Conservation (phyloP, 805 yeast genomes). For the Candida caryicola region DNA sequence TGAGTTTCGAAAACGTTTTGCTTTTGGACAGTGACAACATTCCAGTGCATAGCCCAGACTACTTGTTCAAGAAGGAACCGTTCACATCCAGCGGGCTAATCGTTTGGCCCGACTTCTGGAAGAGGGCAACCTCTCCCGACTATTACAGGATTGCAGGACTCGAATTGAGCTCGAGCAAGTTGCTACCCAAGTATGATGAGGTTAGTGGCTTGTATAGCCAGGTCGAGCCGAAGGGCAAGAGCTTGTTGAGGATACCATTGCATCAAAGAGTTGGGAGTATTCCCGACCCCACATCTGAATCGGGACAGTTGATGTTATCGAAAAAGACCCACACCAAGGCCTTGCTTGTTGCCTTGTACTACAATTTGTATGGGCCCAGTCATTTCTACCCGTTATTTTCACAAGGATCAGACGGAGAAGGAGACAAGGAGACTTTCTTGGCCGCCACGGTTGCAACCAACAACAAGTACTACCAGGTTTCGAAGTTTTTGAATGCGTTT, state of each 20-base stretch:
- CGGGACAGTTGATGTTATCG: conserved; percentile 42
- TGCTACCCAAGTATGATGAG: conserved; percentile 35
- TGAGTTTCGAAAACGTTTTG: conserved; percentile 65
- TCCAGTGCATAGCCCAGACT: conserved; percentile 64
- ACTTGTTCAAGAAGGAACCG: conserved; percentile 54
- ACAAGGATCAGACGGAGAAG: conserved; percentile 62
- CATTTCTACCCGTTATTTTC: conserved; percentile 43
- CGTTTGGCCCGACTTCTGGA: conserved; percentile 89
- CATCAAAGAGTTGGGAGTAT: conserved; percentile 31
- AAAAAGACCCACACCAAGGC: conserved; percentile 38
- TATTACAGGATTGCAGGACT: conserved; percentile 69
- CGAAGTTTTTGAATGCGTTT: conserved; percentile 49
- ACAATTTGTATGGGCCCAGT: conserved; percentile 41
- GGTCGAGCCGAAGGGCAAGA: background rate
- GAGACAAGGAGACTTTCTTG: conserved; percentile 75
- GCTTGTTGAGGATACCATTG: conserved; percentile 18
- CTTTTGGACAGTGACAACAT: conserved; percentile 75
- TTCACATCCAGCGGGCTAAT: conserved; percentile 54
- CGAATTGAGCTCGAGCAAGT: conserved; percentile 22
- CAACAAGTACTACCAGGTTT: conserved; percentile 53
- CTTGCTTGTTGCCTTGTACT: conserved; percentile 38
- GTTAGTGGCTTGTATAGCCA: conserved; percentile 19
- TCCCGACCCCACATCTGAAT: conserved; percentile 31
- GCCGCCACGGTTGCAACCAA: conserved; percentile 60
- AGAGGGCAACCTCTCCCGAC: conserved; percentile 72